Percentiles rank a stretch among this genome's conserved stretches.
Conservation (phyloP, 176 grass and related monocot genomes). For the Saccharum spontaneum region DNA sequence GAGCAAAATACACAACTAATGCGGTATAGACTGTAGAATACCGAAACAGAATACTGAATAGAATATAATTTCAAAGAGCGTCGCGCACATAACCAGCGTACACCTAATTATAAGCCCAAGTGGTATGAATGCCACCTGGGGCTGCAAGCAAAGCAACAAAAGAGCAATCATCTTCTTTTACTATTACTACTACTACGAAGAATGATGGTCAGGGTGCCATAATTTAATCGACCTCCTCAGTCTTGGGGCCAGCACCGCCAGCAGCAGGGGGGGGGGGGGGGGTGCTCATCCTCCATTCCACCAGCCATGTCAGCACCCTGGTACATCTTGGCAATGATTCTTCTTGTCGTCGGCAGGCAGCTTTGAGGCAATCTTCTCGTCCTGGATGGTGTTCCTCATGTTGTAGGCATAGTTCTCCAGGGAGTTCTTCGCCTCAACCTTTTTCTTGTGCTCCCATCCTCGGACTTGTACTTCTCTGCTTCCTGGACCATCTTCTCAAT, state of each 20-base stretch:
- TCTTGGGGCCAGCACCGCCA: conserved; percentile 56
- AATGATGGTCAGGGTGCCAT: background rate
- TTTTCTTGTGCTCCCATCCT: conserved; percentile 61
- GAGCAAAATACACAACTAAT: background rate
- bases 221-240: conserved; percentile 61
- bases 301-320: conserved; percentile 48
- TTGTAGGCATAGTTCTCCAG: conserved; percentile 62
- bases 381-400: conserved; percentile 64
- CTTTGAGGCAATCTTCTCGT: conserved; percentile 62
- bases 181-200: background rate
- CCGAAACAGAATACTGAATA: background rate
- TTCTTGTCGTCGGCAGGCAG: conserved; percentile 29
- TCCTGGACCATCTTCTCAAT: conserved; percentile 66
- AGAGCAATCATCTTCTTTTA: background rate
- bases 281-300: conserved; percentile 52
- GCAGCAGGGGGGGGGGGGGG: conserved; percentile 31
- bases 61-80: background rate
- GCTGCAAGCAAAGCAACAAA: conserved; percentile 38
- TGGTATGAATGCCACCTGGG: conserved; percentile 48
- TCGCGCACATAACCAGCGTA: background rate
- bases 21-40: background rate
- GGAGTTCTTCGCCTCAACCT: conserved; percentile 49
- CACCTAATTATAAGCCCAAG: conserved; percentile 8
- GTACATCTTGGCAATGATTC: conserved; percentile 69
- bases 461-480: conserved; percentile 56